Percentiles rank a stretch among this genome's conserved stretches.
Conservation (phyloP, 495 filamentous ascomycete species). For the Penicillium mononematosum region DNA sequence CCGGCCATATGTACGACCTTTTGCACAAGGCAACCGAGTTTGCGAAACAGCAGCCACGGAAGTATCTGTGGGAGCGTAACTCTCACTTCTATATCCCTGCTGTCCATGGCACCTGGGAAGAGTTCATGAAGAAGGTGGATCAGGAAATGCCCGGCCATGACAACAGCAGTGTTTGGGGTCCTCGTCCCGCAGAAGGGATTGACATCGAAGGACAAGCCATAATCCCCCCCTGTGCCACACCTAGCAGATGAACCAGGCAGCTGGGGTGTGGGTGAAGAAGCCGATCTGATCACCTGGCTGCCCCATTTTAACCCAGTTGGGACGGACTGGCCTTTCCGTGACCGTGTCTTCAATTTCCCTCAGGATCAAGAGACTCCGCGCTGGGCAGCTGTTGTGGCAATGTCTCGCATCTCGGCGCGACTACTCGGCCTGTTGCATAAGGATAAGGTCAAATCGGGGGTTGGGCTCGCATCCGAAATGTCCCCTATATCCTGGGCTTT, state of each 20-base stretch:
- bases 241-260: slow-evolving; percentile 56
- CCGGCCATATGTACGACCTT: slow-evolving; percentile 61
- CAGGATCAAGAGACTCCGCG: slow-evolving; percentile 52
- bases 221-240: slow-evolving; percentile 47
- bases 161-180: slow-evolving; percentile 54
- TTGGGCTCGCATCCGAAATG: slow-evolving; percentile 67
- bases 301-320: slow-evolving; percentile 64
- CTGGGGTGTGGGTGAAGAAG: slow-evolving; percentile 72
- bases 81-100: slow-evolving; percentile 65
- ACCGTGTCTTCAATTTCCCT: slow-evolving; percentile 53
- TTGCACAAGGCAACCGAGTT: slow-evolving; percentile 58
- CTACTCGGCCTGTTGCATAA: slow-evolving; percentile 66
- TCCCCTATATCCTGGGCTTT: slow-evolving; percentile 60
- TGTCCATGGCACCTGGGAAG: slow-evolving; percentile 49
- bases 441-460: slow-evolving; percentile 38
- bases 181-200: slow-evolving; percentile 46
- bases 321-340: slow-evolving; percentile 57
- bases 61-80: slow-evolving; percentile 70
- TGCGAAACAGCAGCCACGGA: slow-evolving; percentile 58
- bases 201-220: slow-evolving; percentile 45
- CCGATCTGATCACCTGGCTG: slow-evolving; percentile 67
- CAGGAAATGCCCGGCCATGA: slow-evolving; percentile 3
- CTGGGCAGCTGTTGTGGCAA: slow-evolving; percentile 62
- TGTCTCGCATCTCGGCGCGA: slow-evolving; percentile 56
- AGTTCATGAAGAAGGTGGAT: slow-evolving; percentile 13